Conservation (phyloP, 257 asterid genomes). For the Avicennia marina region DNA sequence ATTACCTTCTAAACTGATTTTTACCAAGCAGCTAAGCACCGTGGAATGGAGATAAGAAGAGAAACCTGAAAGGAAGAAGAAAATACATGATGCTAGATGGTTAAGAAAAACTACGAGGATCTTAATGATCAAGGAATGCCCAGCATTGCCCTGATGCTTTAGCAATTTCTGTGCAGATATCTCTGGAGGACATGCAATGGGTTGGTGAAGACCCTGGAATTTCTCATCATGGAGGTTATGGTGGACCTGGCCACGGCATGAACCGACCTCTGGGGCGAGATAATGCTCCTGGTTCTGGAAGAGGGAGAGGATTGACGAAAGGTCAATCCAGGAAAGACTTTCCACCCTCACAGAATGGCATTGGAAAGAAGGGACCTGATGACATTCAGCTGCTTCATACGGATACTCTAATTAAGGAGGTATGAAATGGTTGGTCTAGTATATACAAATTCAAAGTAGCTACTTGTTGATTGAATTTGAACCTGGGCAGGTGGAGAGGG, state of each 20-base stretch:
- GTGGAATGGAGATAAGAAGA: too few relatives aligned
- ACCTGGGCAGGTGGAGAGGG: slow-evolving; percentile 61
- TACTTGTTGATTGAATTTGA: slow-evolving; percentile 5
- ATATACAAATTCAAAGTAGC: not conserved
- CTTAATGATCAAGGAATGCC: too few relatives aligned
- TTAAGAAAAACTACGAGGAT: too few relatives aligned
- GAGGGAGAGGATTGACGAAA: slow-evolving; percentile 62
- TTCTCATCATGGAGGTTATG: slow-evolving; percentile 37
- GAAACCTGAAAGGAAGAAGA: too few relatives aligned
- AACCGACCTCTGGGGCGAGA: slow-evolving; percentile 33
- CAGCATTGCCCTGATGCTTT: too few relatives aligned
- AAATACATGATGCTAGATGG: too few relatives aligned
- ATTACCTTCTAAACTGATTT: too few relatives aligned
- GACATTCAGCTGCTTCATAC: slow-evolving; percentile 64
- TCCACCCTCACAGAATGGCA: slow-evolving; percentile 50
- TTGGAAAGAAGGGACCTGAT: slow-evolving; percentile 45
- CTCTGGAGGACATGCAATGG: too few relatives aligned
- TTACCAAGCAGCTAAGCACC: too few relatives aligned
- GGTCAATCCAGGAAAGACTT: too few relatives aligned
- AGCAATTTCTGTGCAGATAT: too few relatives aligned
- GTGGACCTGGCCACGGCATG: slow-evolving; percentile 40
- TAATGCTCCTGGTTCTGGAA: slow-evolving; percentile 43
- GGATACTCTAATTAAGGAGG: slow-evolving; percentile 63
- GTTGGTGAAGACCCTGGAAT: slow-evolving; percentile 47
- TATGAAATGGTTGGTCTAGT: slow-evolving; percentile 13